A percentile compares a stretch with the other conserved stretches of the same genome.
Conservation (phyloP, 495 filamentous ascomycete species). For the Neurospora sp. region DNA sequence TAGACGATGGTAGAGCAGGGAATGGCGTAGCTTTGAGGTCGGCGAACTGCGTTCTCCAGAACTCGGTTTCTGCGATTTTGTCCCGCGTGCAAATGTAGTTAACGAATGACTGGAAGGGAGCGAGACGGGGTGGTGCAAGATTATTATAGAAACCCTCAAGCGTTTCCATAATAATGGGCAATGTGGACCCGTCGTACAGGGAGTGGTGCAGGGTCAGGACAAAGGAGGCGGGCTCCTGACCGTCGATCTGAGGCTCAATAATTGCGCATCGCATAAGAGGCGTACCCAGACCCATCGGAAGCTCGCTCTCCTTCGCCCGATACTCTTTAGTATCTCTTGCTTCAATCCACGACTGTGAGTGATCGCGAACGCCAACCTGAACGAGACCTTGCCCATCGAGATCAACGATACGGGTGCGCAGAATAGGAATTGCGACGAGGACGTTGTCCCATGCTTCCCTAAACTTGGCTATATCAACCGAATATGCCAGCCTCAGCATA, state of each 20-base stretch:
- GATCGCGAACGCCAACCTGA: slow-evolving; percentile 34
- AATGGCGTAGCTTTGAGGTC: slow-evolving; percentile 46
- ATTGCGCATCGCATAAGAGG: slow-evolving; percentile 45
- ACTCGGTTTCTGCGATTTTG: slow-evolving; percentile 18
- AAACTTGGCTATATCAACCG: too few species aligned
- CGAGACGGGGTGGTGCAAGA: slow-evolving; percentile 30
- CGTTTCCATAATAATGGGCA: slow-evolving; percentile 44
- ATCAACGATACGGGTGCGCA: slow-evolving; percentile 48
- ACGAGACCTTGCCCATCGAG: slow-evolving; percentile 32
- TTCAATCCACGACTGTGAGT: background rate
- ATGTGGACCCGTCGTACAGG: slow-evolving; percentile 59
- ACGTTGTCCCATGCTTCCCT: slow-evolving; percentile 45
- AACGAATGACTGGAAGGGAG: slow-evolving; percentile 36
- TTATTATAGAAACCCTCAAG: slow-evolving; percentile 32
- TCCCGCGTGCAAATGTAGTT: slow-evolving; percentile 27
- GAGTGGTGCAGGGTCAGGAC: slow-evolving; percentile 57
- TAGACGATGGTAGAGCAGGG: slow-evolving; percentile 42
- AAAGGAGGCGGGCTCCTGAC: slow-evolving; percentile 34
- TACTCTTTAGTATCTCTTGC: slow-evolving; percentile 13
- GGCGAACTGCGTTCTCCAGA: slow-evolving; percentile 34
- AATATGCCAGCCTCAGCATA: too few species aligned
- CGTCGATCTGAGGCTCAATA: slow-evolving; percentile 17
- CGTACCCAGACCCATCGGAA: slow-evolving; percentile 43
- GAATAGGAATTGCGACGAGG: slow-evolving; percentile 37
- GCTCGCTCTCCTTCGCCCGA: slow-evolving; percentile 28